phyloP scores from a whole-genome alignment of 345 rosid species.

The Lumnitzera racemosa region DNA sequence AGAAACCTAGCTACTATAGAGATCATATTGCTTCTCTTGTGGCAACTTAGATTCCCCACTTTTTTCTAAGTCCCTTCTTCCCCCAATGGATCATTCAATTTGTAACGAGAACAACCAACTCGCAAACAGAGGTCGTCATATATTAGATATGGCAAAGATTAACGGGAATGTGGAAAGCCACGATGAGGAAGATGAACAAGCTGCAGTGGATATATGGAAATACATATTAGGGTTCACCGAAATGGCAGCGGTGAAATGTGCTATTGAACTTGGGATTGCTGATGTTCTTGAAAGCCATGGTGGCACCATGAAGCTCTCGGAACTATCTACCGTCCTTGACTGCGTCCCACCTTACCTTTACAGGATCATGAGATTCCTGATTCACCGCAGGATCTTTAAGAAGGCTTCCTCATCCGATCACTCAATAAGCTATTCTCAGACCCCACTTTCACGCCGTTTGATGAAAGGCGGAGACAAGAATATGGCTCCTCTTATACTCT shows the following conservation, averaged over 20 bases:
- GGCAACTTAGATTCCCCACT: no score
- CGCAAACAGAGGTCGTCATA: no score
- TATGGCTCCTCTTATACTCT: constrained; percentile 30
- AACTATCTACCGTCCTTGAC: constrained; percentile 39
- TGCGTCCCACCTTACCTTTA: constrained; percentile 42
- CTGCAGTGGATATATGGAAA: constrained; percentile 46
- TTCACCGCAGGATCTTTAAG: constrained; percentile 37
- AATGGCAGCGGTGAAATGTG: constrained; percentile 64
- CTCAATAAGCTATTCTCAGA: constrained; percentile 23
- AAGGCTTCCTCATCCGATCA: constrained; percentile 11
- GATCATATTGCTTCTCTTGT: no score
- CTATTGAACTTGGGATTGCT: constrained; percentile 64
- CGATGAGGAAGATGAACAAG: constrained; percentile 29
- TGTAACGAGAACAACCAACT: no score
- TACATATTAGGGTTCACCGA: constrained; percentile 44
- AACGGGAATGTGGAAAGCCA: background rate
- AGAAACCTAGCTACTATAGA: no score
- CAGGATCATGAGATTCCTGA: constrained; percentile 64
- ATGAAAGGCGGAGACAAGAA: constrained; percentile 27
- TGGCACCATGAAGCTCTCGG: constrained; percentile 35
- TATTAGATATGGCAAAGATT: constrained; percentile 3
- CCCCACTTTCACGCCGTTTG: constrained; percentile 57
- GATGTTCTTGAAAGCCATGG: constrained; percentile 47
- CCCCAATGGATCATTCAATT: no score
- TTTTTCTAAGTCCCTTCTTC: no score